Percentiles rank a stretch among this genome's conserved stretches.
phyloP scores from a whole-genome alignment of 768 basidiomycete species.

The Termitomyces sp. region DNA sequence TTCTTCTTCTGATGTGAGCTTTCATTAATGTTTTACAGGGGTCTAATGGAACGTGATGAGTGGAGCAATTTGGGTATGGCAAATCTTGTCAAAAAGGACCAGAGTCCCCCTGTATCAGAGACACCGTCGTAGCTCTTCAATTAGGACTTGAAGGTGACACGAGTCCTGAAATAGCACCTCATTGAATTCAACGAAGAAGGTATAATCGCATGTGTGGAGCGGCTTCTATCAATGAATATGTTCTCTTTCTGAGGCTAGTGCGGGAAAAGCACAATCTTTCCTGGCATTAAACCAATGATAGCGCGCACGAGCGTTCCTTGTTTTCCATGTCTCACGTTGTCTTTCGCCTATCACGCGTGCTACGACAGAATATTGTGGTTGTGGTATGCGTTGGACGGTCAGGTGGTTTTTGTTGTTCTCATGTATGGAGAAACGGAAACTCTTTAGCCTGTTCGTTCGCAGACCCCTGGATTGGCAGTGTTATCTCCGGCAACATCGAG shows the following conservation, averaged over 20 bases:
- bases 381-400: not conserved
- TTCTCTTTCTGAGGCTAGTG: not conserved
- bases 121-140: not conserved
- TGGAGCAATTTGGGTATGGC: constrained; percentile 81
- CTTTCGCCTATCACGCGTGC: not conserved
- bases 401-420: not conserved
- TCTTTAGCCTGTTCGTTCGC: not conserved
- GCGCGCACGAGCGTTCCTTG: not conserved
- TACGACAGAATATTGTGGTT: not conserved
- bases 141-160: not conserved
- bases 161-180: not conserved
- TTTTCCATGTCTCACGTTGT: not conserved
- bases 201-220: not conserved
- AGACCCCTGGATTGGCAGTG: not conserved
- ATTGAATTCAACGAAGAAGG: not conserved
- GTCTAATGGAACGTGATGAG: constrained; percentile 84
- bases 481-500: not conserved
- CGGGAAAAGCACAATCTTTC: not conserved
- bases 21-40: constrained; percentile 36
- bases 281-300: not conserved
- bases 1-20: constrained; percentile 3
- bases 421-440: not conserved
- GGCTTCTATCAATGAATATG: not conserved
- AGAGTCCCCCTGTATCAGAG: constrained; percentile 6
- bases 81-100: constrained; percentile 36